Evolutionary conservation across 1,139 yeast genomes (phyloP).

Genomic region (Pneumocystis oryctolagi): DNA sequence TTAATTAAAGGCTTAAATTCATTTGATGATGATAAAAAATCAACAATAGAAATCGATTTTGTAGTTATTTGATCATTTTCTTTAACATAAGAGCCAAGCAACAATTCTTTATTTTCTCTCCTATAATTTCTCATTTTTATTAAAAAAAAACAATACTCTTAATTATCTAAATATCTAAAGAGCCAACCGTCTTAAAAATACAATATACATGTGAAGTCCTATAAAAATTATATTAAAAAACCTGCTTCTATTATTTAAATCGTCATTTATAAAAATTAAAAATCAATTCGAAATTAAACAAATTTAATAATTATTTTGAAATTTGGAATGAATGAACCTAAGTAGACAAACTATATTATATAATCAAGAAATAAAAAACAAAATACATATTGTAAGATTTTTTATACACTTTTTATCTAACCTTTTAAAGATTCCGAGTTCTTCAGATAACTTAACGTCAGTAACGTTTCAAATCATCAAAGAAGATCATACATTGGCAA

Average conservation of each 20-base stretch:
- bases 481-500: conserved; percentile 93
- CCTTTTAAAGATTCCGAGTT: conserved; percentile 49
- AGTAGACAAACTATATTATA: neutral
- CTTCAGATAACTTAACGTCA: conserved; percentile 88
- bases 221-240: no score
- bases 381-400: neutral
- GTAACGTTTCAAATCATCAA: conserved; percentile 85
- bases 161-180: no score
- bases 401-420: neutral
- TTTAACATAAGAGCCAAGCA: neutral
- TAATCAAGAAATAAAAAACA: neutral
- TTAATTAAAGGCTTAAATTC: neutral
- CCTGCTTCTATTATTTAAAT: no score
- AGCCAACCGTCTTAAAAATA: no score
- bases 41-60: neutral
- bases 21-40: neutral
- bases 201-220: no score
- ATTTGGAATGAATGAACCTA: neutral
- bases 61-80: neutral
- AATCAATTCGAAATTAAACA: no score
- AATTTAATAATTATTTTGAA: neutral
- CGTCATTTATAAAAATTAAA: neutral
- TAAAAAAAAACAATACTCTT: no score
- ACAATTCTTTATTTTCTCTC: neutral
- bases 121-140: neutral